Evolutionary conservation across 1,284 basidiomycete genomes (phyloP).

Genomic region (Xerocomus subilludens): DNA sequence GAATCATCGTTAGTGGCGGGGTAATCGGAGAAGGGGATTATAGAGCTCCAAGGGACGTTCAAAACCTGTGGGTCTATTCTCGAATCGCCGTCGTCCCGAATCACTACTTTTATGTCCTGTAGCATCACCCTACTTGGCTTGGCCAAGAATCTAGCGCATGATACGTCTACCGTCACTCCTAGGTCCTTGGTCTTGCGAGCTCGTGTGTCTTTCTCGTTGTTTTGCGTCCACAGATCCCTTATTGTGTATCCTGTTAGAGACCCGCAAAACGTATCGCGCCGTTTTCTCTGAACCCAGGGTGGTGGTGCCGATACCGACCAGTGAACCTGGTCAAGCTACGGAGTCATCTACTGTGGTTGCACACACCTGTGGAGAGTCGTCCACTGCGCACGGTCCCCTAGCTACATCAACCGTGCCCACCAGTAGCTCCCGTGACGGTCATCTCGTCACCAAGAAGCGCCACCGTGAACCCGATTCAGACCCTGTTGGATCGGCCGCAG

Average conservation of each 20-base stretch:
- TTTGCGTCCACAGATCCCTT: not conserved
- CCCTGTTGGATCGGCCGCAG: not conserved
- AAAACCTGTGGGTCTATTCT: conserved; percentile 69
- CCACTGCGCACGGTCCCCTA: not conserved
- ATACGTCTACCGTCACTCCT: conserved; percentile 67
- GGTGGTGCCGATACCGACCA: conserved; percentile 60
- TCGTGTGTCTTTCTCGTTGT: conserved; percentile 61
- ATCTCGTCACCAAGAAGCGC: conserved; percentile 39
- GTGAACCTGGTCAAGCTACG: not conserved
- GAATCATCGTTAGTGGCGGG: conserved; percentile 74
- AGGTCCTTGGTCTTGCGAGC: conserved; percentile 76
- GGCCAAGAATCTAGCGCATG: conserved; percentile 72
- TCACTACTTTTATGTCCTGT: not conserved
- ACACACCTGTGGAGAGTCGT: not conserved
- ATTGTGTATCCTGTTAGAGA: conserved; percentile 54
- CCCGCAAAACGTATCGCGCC: conserved; percentile 72
- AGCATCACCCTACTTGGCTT: conserved; percentile 75
- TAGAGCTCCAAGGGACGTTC: conserved; percentile 74
- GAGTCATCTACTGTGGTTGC: not conserved
- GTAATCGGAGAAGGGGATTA: conserved; percentile 67
- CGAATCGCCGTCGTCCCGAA: not conserved
- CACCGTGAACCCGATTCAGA: conserved; percentile 29
- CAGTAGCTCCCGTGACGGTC: not conserved
- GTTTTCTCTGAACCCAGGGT: conserved; percentile 76
- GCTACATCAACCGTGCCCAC: not conserved